A percentile compares a stretch with the other conserved stretches of the same genome.
Conservation (phyloP, 106 monocot genomes). For the Platanthera zijinensis region DNA sequence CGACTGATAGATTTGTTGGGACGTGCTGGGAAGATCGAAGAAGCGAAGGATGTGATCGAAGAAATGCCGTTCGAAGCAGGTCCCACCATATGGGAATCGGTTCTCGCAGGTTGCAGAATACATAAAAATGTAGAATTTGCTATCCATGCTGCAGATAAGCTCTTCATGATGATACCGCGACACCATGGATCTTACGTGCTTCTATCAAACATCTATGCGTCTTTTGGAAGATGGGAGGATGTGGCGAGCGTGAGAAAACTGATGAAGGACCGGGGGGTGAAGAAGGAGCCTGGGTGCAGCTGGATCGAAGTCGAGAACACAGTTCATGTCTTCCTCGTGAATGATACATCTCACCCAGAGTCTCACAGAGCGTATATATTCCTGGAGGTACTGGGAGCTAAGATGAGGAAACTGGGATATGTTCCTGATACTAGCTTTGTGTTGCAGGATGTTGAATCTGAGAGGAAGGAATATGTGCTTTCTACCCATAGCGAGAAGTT, state of each 20-base stretch:
- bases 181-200: conserved; percentile 76
- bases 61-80: conserved; percentile 71
- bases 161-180: conserved; percentile 62
- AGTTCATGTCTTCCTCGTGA: conserved; percentile 58
- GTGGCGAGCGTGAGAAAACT: conserved; percentile 75
- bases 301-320: conserved; percentile 65
- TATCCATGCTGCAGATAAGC: conserved; percentile 58
- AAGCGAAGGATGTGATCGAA: conserved; percentile 54
- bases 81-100: conserved; percentile 75
- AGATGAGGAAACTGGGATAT: conserved; percentile 74
- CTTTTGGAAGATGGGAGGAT: conserved; percentile 57
- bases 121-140: conserved; percentile 61
- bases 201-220: conserved; percentile 72
- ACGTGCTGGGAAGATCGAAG: conserved; percentile 53
- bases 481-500: conserved; percentile 66
- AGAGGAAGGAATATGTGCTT: conserved; percentile 44
- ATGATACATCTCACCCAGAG: conserved; percentile 47
- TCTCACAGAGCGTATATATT: conserved; percentile 23
- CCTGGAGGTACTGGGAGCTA: conserved; percentile 36
- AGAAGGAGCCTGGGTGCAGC: conserved; percentile 79
- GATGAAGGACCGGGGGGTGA: conserved; percentile 78
- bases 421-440: conserved; percentile 60
- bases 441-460: conserved; percentile 53
- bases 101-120: conserved; percentile 64
- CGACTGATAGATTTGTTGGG: conserved; percentile 78